Evolutionary conservation across 2,329 filamentous ascomycete species (phyloP), one percentile per base, ranked within the genome.

Genomic region (Xylaria sp.): DNA sequence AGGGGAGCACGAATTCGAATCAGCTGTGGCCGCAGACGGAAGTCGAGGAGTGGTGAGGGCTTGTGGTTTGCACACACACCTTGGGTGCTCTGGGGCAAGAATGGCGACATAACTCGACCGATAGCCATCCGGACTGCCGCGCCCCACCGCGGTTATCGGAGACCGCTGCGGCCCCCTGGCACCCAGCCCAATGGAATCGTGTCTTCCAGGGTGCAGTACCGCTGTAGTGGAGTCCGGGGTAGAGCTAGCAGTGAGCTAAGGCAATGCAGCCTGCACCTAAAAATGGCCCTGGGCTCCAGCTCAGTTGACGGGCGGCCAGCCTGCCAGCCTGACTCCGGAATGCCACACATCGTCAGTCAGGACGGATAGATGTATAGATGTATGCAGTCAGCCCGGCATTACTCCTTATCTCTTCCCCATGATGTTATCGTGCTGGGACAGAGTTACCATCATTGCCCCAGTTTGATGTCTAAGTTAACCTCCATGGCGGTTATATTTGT

Each of bases 71-170:
- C 43, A 69, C 51, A 55, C 47, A 57, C 43, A 22, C 54, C 54
- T 48, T 53, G 49, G 49, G 54, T 72, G 71, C 71, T 73, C 66
- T 69, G 66, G 66, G 66, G 69, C 65, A 56, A 67, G 63, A 68
- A 73, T 73, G 70, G 71, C 71, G 71, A 72, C 71, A 73, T 73
- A 66, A 53, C 65, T 60, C 49, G 53, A 44, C 65, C 66, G 65
- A 67, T 62, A 67, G 63, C 63, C 65, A 58, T 51, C 59, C 61
- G 47, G 52, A 52, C 26, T 56, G 40, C 55, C 58, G 55, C 50
- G 56, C 38, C 60, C 64, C 63, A 63, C 64, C 38, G 56, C 65
- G 63, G 65, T 62, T 67, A 51, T 67, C 65, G 65, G 65, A 44
- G 21, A 26, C 26, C 16, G 17, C 21, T 29, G 21, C 22, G 34